These are phyloP conservation scores for Quercus phellos DNA, from an alignment of 331 rosid species.

Conservation along the genomic window DNA sequence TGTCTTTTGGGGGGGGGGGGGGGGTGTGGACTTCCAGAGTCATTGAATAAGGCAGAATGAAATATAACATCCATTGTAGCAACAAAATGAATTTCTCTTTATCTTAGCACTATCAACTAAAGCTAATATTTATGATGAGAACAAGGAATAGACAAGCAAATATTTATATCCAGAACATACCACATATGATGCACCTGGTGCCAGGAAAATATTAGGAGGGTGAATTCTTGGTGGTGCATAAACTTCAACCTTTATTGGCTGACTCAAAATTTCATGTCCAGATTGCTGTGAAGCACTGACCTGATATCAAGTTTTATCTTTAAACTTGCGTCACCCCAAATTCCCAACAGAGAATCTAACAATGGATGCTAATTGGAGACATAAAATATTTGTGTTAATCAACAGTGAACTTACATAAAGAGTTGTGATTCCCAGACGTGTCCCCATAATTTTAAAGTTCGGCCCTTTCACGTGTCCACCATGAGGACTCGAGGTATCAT, in stretches of 20 bases:
- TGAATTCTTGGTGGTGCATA: conserved; percentile 72
- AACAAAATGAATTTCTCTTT: background rate
- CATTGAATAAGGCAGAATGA: background rate
- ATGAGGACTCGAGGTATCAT: conserved; percentile 35
- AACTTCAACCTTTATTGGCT: conserved; percentile 79
- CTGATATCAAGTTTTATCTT: conserved; percentile 44
- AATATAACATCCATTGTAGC: background rate
- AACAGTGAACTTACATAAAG: conserved; percentile 60
- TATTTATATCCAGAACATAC: conserved; percentile 36
- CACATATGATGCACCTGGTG: conserved; percentile 82
- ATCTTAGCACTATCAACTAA: background rate
- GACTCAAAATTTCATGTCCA: conserved; percentile 63
- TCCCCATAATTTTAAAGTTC: conserved; percentile 61
- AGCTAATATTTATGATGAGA: background rate
- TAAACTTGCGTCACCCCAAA: conserved; percentile 16
- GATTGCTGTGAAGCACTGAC: conserved; percentile 63
- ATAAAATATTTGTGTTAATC: background rate
- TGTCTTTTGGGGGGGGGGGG: background rate
- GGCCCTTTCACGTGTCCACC: conserved; percentile 40
- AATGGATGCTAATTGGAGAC: conserved; percentile 13
- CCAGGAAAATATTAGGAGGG: conserved; percentile 65
- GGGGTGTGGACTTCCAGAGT: background rate
- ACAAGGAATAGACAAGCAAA: background rate
- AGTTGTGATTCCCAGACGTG: conserved; percentile 70
- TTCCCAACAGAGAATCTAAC: conserved; percentile 13